Percentiles rank a stretch among this genome's conserved stretches.
phyloP scores from a whole-genome alignment of 768 basidiomycete genomes.

The Udeniomyces megalosporus region DNA sequence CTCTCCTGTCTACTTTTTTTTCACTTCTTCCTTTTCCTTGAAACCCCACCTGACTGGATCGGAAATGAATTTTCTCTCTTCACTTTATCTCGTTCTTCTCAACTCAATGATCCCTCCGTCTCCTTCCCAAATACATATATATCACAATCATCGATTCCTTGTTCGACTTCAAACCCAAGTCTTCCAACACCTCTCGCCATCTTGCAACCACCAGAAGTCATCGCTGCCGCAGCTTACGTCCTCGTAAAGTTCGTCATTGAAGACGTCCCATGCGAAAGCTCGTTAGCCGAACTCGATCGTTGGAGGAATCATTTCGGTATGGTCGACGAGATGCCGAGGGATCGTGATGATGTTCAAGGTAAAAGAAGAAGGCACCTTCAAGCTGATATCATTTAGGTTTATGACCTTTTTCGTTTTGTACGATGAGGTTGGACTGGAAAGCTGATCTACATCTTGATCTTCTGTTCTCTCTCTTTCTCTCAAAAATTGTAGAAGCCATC shows the following conservation, averaged over 20 bases:
- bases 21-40: no score
- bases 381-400: no score
- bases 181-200: not conserved
- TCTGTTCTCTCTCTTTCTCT: no score
- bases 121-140: not conserved
- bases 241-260: not conserved
- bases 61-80: no score
- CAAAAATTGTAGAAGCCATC: no score
- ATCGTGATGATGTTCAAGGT: slow-evolving; percentile 1
- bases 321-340: not conserved
- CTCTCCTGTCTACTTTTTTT: no score
- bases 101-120: no score
- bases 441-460: no score
- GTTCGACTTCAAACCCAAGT: not conserved
- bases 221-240: not conserved
- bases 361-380: not conserved
- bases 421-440: no score
- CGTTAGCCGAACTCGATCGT: not conserved
- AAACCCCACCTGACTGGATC: no score
- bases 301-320: slow-evolving; percentile 4
- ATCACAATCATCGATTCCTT: not conserved
- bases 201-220: not conserved
- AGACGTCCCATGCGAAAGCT: not conserved
- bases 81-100: no score
- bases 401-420: no score